These are phyloP conservation scores for Scleroderma citrinum DNA, from an alignment of 768 basidiomycete genomes.

Conservation along the genomic window DNA sequence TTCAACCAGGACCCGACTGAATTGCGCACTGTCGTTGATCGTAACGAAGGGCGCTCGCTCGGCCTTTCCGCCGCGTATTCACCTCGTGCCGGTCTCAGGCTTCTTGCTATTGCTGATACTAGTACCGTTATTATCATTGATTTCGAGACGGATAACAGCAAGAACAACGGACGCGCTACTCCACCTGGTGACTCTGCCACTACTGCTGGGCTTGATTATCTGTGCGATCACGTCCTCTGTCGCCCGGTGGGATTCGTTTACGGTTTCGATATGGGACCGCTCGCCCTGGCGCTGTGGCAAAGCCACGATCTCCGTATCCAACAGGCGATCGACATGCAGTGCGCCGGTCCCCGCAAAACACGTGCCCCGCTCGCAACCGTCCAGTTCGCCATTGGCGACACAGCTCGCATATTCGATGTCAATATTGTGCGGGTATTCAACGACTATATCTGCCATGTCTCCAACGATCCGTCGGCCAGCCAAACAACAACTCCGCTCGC, in stretches of 20 bases:
- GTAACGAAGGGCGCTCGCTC: slow-evolving; percentile 29
- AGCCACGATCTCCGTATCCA: slow-evolving; percentile 28
- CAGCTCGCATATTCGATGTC: not conserved
- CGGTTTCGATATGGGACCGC: slow-evolving; percentile 25
- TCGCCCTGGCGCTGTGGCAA: slow-evolving; percentile 28
- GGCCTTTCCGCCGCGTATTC: slow-evolving; percentile 24
- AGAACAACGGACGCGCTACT: slow-evolving; percentile 30
- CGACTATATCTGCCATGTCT: slow-evolving; percentile 1
- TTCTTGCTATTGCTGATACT: slow-evolving; percentile 25
- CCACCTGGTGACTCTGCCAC: slow-evolving; percentile 11
- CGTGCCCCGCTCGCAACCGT: slow-evolving; percentile 19
- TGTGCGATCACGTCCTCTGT: slow-evolving; percentile 24
- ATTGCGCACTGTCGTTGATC: slow-evolving; percentile 19
- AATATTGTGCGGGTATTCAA: slow-evolving; percentile 16
- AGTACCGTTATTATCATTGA: slow-evolving; percentile 23
- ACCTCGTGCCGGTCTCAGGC: slow-evolving; percentile 15
- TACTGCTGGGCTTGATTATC: slow-evolving; percentile 17
- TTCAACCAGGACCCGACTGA: slow-evolving; percentile 19
- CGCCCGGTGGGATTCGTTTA: slow-evolving; percentile 24
- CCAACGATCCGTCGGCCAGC: not conserved
- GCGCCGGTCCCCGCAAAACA: slow-evolving; percentile 6
- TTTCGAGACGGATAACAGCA: slow-evolving; percentile 15
- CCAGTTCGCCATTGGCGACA: slow-evolving; percentile 7
- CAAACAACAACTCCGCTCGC: slow-evolving; percentile 15
- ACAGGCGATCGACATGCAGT: slow-evolving; percentile 28